These are phyloP conservation scores for Tulasnella sp. DNA, from an alignment of 768 basidiomycete species.

Conservation along the genomic window DNA sequence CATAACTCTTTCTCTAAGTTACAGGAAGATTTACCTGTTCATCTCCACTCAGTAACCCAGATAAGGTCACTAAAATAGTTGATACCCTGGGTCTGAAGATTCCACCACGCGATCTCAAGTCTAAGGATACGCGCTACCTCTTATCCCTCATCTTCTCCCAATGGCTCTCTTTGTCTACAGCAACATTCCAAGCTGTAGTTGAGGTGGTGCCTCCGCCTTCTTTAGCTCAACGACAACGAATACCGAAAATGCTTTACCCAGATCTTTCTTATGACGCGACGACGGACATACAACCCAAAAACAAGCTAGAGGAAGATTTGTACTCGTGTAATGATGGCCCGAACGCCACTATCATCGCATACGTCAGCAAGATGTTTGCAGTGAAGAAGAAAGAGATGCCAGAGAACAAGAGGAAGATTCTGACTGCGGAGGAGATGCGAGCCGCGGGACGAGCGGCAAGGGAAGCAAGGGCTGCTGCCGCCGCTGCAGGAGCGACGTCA, in stretches of 20 bases:
- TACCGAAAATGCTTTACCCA: slow-evolving; percentile 91
- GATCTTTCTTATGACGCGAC: slow-evolving; percentile 51
- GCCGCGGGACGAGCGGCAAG: slow-evolving; percentile 56
- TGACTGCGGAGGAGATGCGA: slow-evolving; percentile 83
- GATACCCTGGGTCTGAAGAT: slow-evolving; percentile 77
- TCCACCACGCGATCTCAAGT: slow-evolving; percentile 79
- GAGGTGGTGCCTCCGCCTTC: slow-evolving; percentile 91
- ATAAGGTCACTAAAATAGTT: slow-evolving; percentile 86
- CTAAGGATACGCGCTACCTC: slow-evolving; percentile 83
- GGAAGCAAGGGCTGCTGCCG: slow-evolving; percentile 40
- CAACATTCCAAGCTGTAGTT: slow-evolving; percentile 85
- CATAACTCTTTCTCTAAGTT: slow-evolving; percentile 18
- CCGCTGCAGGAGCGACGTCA: slow-evolving; percentile 34
- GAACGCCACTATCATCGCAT: slow-evolving; percentile 67
- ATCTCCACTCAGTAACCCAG: slow-evolving; percentile 61
- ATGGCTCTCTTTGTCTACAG: slow-evolving; percentile 92
- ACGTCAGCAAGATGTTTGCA: slow-evolving; percentile 99
- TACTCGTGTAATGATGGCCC: slow-evolving; percentile 62
- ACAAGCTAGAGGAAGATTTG: slow-evolving; percentile 78
- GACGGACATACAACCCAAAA: slow-evolving; percentile 57
- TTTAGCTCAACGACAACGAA: slow-evolving; percentile 71
- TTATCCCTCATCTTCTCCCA: slow-evolving; percentile 86
- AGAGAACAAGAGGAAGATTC: slow-evolving; percentile 69
- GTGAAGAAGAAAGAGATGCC: slow-evolving; percentile 77
- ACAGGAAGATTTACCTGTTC: not conserved